These are phyloP conservation scores for Wakefieldia striispora DNA, from an alignment of 768 basidiomycete genomes.

Conservation along the genomic window DNA sequence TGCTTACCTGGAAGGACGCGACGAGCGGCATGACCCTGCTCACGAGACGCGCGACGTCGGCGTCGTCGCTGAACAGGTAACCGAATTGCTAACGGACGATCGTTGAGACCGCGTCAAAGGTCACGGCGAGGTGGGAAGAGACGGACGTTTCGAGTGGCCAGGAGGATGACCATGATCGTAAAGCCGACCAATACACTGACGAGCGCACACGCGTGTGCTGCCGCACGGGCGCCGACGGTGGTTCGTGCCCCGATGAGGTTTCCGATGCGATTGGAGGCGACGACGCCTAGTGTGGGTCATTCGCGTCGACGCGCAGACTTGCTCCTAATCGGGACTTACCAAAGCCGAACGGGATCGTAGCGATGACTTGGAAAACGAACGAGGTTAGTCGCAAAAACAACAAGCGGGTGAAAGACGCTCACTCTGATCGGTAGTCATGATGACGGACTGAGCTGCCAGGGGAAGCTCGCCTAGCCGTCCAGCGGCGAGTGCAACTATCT, in stretches of 20 bases:
- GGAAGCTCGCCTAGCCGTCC: slow-evolving; percentile 65
- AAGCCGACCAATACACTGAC: slow-evolving; percentile 59
- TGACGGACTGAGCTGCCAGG: slow-evolving; percentile 73
- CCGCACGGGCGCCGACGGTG: slow-evolving; percentile 49
- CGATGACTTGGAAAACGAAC: slow-evolving; percentile 45
- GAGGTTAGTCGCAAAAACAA: not conserved
- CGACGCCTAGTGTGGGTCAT: slow-evolving; percentile 45
- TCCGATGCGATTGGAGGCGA: slow-evolving; percentile 70
- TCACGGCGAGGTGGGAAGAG: not conserved
- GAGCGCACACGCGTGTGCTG: slow-evolving; percentile 62
- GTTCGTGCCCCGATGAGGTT: slow-evolving; percentile 65
- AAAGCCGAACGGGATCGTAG: slow-evolving; percentile 75
- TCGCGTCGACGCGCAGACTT: not conserved
- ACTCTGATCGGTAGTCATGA: slow-evolving; percentile 83
- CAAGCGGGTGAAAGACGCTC: slow-evolving; percentile 1
- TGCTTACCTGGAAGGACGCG: slow-evolving; percentile 52
- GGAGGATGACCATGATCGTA: slow-evolving; percentile 56
- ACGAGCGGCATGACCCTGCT: slow-evolving; percentile 51
- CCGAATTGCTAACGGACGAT: slow-evolving; percentile 49
- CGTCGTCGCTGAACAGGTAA: slow-evolving; percentile 66
- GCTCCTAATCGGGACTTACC: slow-evolving; percentile 30
- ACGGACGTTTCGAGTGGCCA: slow-evolving; percentile 56
- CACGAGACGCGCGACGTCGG: slow-evolving; percentile 48
- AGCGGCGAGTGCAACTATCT: slow-evolving; percentile 77
- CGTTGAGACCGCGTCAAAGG: not conserved